Percentiles rank a stretch among this genome's conserved stretches.
These are phyloP conservation scores for Megacollybia platyphylla DNA, from an alignment of 1,284 basidiomycete genomes.

Conservation along the genomic window DNA sequence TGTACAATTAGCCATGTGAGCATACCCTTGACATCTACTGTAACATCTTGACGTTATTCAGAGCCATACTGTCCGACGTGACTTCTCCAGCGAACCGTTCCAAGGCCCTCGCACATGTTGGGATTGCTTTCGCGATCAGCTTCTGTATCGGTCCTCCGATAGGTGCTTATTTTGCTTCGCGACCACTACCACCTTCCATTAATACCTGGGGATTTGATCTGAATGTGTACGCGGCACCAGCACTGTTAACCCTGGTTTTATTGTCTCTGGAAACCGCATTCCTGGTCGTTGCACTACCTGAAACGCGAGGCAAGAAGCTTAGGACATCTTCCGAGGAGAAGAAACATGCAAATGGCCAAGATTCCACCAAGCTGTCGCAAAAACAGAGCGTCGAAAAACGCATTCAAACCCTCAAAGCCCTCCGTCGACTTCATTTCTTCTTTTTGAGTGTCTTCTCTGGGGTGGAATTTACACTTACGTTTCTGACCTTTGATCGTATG, in stretches of 20 bases:
- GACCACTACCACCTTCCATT: constrained; percentile 46
- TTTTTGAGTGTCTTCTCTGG: constrained; percentile 86
- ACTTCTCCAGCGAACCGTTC: constrained; percentile 67
- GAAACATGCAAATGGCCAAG: constrained; percentile 10
- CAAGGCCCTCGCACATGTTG: constrained; percentile 79
- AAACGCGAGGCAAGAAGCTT: constrained; percentile 47
- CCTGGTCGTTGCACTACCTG: constrained; percentile 60
- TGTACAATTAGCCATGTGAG: constrained; percentile 70
- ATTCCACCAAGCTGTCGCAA: constrained; percentile 10
- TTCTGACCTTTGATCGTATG: constrained; percentile 79
- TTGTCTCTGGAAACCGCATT: constrained; percentile 63
- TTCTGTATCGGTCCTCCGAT: constrained; percentile 81
- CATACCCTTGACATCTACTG: constrained; percentile 6
- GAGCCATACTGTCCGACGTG: constrained; percentile 84
- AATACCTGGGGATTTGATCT: constrained; percentile 51
- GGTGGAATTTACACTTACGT: constrained; percentile 85
- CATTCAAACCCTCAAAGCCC: constrained; percentile 32
- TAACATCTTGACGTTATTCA: constrained; percentile 14
- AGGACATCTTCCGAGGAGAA: constrained; percentile 13
- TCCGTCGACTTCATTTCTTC: constrained; percentile 63
- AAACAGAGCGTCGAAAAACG: constrained; percentile 34
- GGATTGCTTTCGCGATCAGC: constrained; percentile 87
- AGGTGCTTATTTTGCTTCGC: constrained; percentile 70
- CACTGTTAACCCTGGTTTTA: constrained; percentile 62
- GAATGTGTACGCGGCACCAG: constrained; percentile 81